These are phyloP conservation scores for Hypholoma sublateritium DNA, from an alignment of 768 basidiomycete species.

Conservation along the genomic window DNA sequence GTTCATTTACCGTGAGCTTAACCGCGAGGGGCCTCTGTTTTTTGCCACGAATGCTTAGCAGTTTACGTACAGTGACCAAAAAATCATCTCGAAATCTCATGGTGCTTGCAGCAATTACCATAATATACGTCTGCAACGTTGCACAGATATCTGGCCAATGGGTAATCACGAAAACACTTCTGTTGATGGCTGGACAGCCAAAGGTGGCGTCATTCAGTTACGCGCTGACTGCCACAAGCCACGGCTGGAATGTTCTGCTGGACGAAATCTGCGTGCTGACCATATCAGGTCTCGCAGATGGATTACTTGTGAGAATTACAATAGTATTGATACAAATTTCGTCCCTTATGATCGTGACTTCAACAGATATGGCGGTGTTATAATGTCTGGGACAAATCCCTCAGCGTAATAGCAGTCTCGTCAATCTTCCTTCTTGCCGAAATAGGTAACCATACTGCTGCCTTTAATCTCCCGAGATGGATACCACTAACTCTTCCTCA, in stretches of 20 bases:
- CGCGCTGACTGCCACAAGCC: not conserved
- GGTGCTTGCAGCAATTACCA: not conserved
- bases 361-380: constrained; percentile 1
- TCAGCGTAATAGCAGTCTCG: not conserved
- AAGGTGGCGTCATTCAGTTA: not conserved
- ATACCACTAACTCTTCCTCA: not conserved
- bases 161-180: too few species aligned
- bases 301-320: not conserved
- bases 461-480: too few species aligned
- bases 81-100: not conserved
- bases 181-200: not conserved
- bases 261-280: too few species aligned
- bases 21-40: too few species aligned
- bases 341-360: too few species aligned
- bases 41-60: too few species aligned
- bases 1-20: not conserved
- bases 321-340: not conserved
- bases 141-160: not conserved
- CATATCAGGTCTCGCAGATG: not conserved
- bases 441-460: not conserved
- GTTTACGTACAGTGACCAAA: not conserved
- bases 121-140: not conserved
- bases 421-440: not conserved
- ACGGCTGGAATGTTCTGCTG: not conserved
- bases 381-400: not conserved